Base-by-base conservation (phyloP, 1,284 basidiomycete species). In the Anthracocystis panici-leucophaei region DNA sequence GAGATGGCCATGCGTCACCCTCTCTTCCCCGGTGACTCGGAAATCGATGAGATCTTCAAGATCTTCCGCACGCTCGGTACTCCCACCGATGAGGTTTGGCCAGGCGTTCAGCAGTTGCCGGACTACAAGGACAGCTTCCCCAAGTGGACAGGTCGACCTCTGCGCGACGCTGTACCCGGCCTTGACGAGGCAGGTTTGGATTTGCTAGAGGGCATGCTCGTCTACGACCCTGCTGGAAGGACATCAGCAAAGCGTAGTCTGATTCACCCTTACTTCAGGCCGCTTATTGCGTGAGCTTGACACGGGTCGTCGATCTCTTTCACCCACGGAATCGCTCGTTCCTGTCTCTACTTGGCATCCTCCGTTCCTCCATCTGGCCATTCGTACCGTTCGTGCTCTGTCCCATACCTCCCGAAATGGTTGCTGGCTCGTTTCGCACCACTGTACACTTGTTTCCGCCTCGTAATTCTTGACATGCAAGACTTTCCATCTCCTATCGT, bases 11-110 rank as follows among this genome's bases (percentile, higher is more conserved):
- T 93, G 89, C 91, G 94, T 25, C 90, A 91, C 77, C 95, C 96
- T 2, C 89, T 98, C 25, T 98, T 98, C 89, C 95, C 96, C 14
- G 96, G 97, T 10, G 96, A 99, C 87, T 97, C 95, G 29, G 96
- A 99, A 87, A 99, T 99, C 82, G 96, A 99, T 87, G 95, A 99
- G 87, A 99, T 99, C 80, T 99, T 98, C 90, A 93, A 95, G 87
- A 99, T 98, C 83, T 99, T 99, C 89, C 67, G 61, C 18, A 81
- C 66, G n/a, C 50, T 68, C 55, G 96, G 96, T 21, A 99, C 97
- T n/a, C 96, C 96, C 2, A 92, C 90, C 80, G 95, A 98, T 81
- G 90, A 93, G 38, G 88, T 87, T 10, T 99, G 96, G 96, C 96
- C 95, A 0, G 95, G 95, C 5, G 92, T 99, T 38, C 90, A 90